A percentile compares a stretch with the other conserved stretches of the same genome.
Evolutionary conservation across 805 yeast species (phyloP).

Genomic region (Metschnikowia reukaufii): DNA sequence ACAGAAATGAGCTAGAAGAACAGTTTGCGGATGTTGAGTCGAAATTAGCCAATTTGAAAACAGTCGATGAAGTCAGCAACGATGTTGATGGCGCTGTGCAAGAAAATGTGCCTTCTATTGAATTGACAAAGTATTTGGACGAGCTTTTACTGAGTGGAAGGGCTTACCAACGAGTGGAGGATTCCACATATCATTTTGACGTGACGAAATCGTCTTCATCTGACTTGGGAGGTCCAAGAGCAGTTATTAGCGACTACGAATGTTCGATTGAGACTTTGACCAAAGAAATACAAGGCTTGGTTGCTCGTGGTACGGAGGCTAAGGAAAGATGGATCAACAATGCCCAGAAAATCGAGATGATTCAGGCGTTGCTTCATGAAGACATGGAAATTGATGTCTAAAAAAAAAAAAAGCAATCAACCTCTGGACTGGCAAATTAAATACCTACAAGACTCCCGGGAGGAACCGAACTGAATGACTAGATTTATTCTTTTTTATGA

Average conservation of each 20-base stretch:
- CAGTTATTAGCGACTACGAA: slow-evolving; percentile 34
- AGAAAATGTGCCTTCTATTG: slow-evolving; percentile 13
- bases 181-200: slow-evolving; percentile 26
- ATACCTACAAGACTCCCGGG: not conserved
- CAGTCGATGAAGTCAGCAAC: slow-evolving; percentile 18
- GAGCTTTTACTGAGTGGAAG: slow-evolving; percentile 24
- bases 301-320: slow-evolving; percentile 31
- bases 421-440: not conserved
- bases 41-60: slow-evolving; percentile 17
- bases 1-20: slow-evolving; percentile 21
- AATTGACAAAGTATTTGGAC: slow-evolving; percentile 20
- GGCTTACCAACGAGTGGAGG: slow-evolving; percentile 23
- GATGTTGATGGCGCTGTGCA: not conserved
- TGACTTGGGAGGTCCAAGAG: slow-evolving; percentile 19
- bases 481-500: slow-evolving; percentile 2
- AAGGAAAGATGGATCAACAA: slow-evolving; percentile 37
- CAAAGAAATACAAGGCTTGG: slow-evolving; percentile 28
- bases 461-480: not conserved
- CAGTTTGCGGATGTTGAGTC: slow-evolving; percentile 23
- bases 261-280: slow-evolving; percentile 25
- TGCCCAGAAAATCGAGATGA: slow-evolving; percentile 31
- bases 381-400: slow-evolving; percentile 12
- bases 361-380: slow-evolving; percentile 25
- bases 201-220: slow-evolving; percentile 23
- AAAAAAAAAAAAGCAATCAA: not conserved